Base-by-base conservation (phyloP, 768 basidiomycete genomes). In the Strobilomyces dryophilus region DNA sequence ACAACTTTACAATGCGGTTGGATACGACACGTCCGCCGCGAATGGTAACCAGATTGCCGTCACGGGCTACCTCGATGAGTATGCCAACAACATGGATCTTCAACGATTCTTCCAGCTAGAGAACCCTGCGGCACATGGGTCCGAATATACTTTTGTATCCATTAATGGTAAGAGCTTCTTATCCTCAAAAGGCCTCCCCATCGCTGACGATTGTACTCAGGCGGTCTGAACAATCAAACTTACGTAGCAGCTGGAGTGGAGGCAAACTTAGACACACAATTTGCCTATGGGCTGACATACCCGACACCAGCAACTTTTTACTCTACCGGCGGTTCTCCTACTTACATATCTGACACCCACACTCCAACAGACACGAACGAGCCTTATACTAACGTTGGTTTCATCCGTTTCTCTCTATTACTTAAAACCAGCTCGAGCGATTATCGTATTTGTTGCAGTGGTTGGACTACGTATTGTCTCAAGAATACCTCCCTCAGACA, bases 231-330 rank as follows among this genome's bases (percentile, higher is more conserved):
- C 61, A 74, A 76, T 53, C 86, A 90, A 62, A 79, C 58, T 44
- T 40, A 70, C n/a, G 67, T 66, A 0, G 67, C 71, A 14, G 81
- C 86, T 15, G 85, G 86, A 1, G 61, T 52, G 4, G 89, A 91
- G 64, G 87, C 86, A 4, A 76, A 84, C 56, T 68, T 89, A 26
- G 86, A 89, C 55, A 76, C 78, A 4, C 85, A 88, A 60, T 85
- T 82, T 65, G 83, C 79, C 1, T 83, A 79, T 53, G 87, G 87
- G 18, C 51, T 89, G 26, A 74, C 83, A 5, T 78, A 77, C 61
- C 86, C 86, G 1, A 85, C 79, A 7, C 79, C 79, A 4, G 73
- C 71, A 7, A 81, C 77, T 5, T 83, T 83, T 58, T 87, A 73
- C 58, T 80, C 85, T 0, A 88, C 85, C 21, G 78, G 73, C 15